phyloP scores from a whole-genome alignment of 1,284 basidiomycete species.

The Tilletia indica region DNA sequence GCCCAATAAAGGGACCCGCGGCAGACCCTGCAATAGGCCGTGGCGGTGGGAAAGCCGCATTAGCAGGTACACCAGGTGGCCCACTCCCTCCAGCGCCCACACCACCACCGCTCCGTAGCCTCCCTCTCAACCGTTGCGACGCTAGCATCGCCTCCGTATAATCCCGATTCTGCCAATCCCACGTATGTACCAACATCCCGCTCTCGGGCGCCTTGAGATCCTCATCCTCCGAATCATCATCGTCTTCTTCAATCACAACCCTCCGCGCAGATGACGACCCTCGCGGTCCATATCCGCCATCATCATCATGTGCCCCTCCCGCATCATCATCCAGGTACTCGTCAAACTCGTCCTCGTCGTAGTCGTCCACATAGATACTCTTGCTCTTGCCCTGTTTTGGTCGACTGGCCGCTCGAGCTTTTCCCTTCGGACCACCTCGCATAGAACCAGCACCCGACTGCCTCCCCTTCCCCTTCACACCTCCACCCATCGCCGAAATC shows the following conservation, averaged over 20 bases:
- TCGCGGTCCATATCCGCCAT: not conserved
- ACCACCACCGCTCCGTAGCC: not conserved
- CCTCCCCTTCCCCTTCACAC: conserved; percentile 1
- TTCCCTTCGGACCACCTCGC: not conserved
- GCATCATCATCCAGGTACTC: conserved; percentile 8
- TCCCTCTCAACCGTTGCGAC: not conserved
- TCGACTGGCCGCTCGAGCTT: not conserved
- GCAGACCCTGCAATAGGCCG: too few species aligned
- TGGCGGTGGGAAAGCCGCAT: too few species aligned
- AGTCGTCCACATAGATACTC: conserved; percentile 17
- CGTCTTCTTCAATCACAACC: not conserved
- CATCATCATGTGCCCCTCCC: not conserved
- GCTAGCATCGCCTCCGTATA: not conserved
- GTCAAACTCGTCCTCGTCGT: conserved; percentile 18
- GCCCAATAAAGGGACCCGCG: too few species aligned
- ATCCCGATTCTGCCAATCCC: conserved; percentile 16
- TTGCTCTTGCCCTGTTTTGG: not conserved
- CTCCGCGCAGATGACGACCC: not conserved
- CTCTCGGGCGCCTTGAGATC: conserved; percentile 13
- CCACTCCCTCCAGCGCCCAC: too few species aligned
- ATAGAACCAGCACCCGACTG: not conserved
- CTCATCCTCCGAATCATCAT: conserved; percentile 17
- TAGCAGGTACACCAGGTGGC: too few species aligned
- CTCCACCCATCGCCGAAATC: not conserved
- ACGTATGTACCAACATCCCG: conserved; percentile 12